Evolutionary conservation across 768 basidiomycete genomes (phyloP), one percentile per base, ranked within the genome.

Genomic region (Mycena vitilis): DNA sequence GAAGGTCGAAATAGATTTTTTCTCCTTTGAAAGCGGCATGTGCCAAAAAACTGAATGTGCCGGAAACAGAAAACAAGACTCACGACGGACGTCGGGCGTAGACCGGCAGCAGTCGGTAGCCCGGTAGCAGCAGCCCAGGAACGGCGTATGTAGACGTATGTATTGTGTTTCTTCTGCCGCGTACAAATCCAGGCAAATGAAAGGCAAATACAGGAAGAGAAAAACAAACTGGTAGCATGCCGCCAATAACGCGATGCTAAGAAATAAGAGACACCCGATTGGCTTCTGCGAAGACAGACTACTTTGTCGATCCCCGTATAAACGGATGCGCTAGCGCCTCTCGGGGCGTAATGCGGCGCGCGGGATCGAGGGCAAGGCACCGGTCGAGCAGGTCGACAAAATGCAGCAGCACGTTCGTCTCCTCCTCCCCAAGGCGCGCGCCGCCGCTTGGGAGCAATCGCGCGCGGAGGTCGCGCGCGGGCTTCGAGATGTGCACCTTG

Each of bases 321-420:
- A 97, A 98, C 0, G 94, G 89, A 79, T 98, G 96, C 11, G 86
- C 79, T 47, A 98, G 84, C 5, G 95, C 96, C 75, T 98, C 97
- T 75, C 91, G 89, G 2, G 96, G 96, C n/a, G 89, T 90, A 38
- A 98, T 88, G 74, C 97, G 82, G 77, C 95, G 89, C 48, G 88
- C 85, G 2, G 96, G 93, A 76, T 99, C 97, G 18, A 99, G 85
- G 23, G 88, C 83, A 34, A 98, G 84, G 77, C 96, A 97, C 80
- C 92, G 96, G 75, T 99, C 96, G 65, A 99, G 78, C 52, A 99
- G 78, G 77, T 99, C 96, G 56, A 97, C 87, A 75, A 99, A 98
- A 7, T 89, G 87, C 25, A 84, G 75, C 12, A 98, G 71, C 71
- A 94, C 78, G 79, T 94, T 94, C 75, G 85, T 88, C 80, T 98